These are phyloP conservation scores for Phytophthora rubi DNA, from an alignment of 352 stramenopile species.

Conservation along the genomic window DNA sequence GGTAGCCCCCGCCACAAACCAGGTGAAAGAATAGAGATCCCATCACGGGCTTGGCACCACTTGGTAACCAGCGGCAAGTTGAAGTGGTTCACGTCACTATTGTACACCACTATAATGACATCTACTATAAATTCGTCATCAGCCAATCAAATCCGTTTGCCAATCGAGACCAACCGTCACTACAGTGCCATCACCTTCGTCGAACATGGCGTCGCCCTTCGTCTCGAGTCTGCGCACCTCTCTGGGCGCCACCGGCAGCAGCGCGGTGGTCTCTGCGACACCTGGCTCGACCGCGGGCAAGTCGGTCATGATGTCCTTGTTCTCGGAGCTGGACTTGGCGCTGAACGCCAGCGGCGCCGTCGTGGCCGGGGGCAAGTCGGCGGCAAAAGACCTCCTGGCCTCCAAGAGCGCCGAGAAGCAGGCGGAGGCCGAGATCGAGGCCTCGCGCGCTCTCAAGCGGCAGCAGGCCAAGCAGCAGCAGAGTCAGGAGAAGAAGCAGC, in stretches of 20 bases:
- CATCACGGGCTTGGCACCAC: too few species aligned
- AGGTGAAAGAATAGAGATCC: too few species aligned
- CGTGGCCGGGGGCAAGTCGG: conserved; percentile 31
- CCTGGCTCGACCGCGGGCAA: conserved; percentile 21
- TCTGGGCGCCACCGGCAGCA: conserved; percentile 15
- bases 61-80: too few species aligned
- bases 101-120: not conserved
- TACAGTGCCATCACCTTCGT: not conserved
- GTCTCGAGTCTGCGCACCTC: conserved; percentile 52
- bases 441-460: conserved; percentile 38
- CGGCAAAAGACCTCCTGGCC: conserved; percentile 59
- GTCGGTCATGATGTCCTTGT: conserved; percentile 57
- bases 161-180: not conserved
- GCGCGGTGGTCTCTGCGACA: conserved; percentile 5
- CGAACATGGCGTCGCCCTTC: conserved; percentile 41
- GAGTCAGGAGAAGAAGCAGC: conserved; percentile 30
- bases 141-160: too few species aligned
- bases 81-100: not conserved
- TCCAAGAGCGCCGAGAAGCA: conserved; percentile 54
- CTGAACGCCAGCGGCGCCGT: conserved; percentile 39
- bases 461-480: conserved; percentile 16
- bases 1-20: too few species aligned
- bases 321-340: conserved; percentile 61
- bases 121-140: too few species aligned
- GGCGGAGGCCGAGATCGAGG: conserved; percentile 39